Conservation (phyloP, 2,329 filamentous ascomycete genomes). For the Rhexocercosporidium sp. region DNA sequence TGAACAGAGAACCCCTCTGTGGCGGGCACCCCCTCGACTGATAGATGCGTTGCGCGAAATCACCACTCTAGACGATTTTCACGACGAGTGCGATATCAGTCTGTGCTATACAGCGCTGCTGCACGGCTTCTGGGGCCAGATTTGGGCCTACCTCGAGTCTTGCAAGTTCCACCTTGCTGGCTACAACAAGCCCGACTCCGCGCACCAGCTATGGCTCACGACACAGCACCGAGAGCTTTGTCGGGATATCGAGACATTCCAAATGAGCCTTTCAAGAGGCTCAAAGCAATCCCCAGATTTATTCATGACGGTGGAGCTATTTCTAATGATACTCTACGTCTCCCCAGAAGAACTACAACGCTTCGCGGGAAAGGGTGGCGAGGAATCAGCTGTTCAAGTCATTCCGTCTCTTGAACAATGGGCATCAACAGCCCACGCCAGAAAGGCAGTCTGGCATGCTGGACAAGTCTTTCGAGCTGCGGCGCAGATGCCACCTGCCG, state of each 20-base stretch:
- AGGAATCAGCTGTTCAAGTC: constrained; percentile 23
- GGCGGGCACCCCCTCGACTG: constrained; percentile 1
- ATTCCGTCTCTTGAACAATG: constrained; percentile 14
- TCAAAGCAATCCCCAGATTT: background rate
- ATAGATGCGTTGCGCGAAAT: constrained; percentile 23
- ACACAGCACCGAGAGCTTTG: constrained; percentile 21
- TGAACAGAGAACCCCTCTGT: background rate
- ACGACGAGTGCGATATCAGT: constrained; percentile 48
- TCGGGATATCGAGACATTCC: constrained; percentile 19
- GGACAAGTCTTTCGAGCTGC: constrained; percentile 30
- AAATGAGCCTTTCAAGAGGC: constrained; percentile 2
- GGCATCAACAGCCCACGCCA: constrained; percentile 10
- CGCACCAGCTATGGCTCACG: constrained; percentile 24
- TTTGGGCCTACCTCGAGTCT: constrained; percentile 22
- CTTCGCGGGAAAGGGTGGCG: constrained; percentile 31
- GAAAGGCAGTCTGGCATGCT: constrained; percentile 30
- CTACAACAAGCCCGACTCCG: constrained; percentile 9
- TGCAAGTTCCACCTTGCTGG: constrained; percentile 10
- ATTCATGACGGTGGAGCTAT: constrained; percentile 20
- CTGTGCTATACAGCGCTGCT: constrained; percentile 17
- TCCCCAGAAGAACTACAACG: constrained; percentile 25
- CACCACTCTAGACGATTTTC: constrained; percentile 11
- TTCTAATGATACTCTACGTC: constrained; percentile 27
- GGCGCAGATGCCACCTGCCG: constrained; percentile 54
- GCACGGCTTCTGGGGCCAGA: constrained; percentile 29